A percentile compares a stretch with the other conserved stretches of the same genome.
phyloP scores from a whole-genome alignment of 1,284 basidiomycete species.

The Athelia psychrophila region DNA sequence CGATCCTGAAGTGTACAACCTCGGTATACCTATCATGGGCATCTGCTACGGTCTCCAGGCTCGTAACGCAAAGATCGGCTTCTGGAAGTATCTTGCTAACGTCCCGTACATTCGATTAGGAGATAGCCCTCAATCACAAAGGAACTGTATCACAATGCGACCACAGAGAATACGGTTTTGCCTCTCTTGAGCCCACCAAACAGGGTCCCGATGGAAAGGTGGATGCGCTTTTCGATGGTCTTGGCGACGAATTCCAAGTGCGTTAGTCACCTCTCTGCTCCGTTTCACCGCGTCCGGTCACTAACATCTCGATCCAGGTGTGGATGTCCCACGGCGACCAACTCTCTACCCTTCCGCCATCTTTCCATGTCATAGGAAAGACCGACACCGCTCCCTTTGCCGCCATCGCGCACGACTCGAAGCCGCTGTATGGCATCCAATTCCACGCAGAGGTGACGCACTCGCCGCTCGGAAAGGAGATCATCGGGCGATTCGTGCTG shows the following conservation, averaged over 20 bases:
- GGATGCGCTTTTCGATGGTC: slow-evolving; percentile 83
- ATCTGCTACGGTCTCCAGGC: slow-evolving; percentile 99
- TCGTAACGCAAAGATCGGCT: slow-evolving; percentile 13
- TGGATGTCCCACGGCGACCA: slow-evolving; percentile 99
- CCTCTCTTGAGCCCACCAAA: slow-evolving; percentile 76
- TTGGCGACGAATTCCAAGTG: slow-evolving; percentile 84
- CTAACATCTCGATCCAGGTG: slow-evolving; percentile 52
- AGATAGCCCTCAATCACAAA: slow-evolving; percentile 90
- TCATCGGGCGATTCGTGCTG: slow-evolving; percentile 87
- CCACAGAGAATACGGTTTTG: slow-evolving; percentile 95
- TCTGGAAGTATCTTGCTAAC: not conserved
- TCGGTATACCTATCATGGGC: slow-evolving; percentile 91
- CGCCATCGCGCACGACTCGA: slow-evolving; percentile 88
- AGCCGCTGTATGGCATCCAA: slow-evolving; percentile 95
- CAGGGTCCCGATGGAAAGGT: slow-evolving; percentile 45
- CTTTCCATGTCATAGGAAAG: slow-evolving; percentile 87
- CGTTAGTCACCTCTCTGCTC: slow-evolving; percentile 16
- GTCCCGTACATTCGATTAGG: slow-evolving; percentile 40
- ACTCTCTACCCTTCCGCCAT: slow-evolving; percentile 75
- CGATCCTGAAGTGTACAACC: slow-evolving; percentile 91
- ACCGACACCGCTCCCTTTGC: slow-evolving; percentile 92
- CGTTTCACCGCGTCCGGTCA: slow-evolving; percentile 1
- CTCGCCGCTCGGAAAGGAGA: slow-evolving; percentile 85
- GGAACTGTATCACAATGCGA: slow-evolving; percentile 89
- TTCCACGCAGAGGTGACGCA: slow-evolving; percentile 99